These are phyloP conservation scores for baker's yeast (Saccharomyces cerevisiae) DNA, from an alignment of 805 yeast genomes.

Conservation along the genomic window DNA sequence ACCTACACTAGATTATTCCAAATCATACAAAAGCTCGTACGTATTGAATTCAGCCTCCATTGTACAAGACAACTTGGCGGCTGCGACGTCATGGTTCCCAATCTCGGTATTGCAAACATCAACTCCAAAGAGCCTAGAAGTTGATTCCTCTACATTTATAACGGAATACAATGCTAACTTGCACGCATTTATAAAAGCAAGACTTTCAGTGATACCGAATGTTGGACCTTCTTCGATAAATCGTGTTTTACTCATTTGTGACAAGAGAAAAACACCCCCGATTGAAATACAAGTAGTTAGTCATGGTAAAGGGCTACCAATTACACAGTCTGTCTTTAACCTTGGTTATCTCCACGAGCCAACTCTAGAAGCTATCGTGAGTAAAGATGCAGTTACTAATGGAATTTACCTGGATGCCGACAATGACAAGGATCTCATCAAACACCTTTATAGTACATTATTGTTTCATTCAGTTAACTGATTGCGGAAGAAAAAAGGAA, in stretches of 20 bases:
- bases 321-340: neutral
- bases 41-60: constrained; percentile 13
- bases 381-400: neutral
- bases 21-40: constrained; percentile 17
- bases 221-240: neutral
- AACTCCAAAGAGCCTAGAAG: neutral
- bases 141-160: neutral
- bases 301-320: neutral
- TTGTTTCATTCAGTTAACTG: neutral
- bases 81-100: constrained; percentile 11
- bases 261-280: neutral
- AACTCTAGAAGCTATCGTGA: neutral
- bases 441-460: neutral
- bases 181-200: neutral
- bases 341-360: neutral
- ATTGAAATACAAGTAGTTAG: neutral
- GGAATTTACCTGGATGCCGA: neutral
- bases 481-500: neutral
- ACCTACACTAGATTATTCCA: constrained; percentile 4
- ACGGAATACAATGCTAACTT: neutral
- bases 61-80: neutral
- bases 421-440: neutral
- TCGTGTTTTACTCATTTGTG: neutral
- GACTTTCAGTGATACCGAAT: neutral
- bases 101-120: neutral